Conservation (phyloP, 768 basidiomycete species). For the Termitomyces heimii region DNA sequence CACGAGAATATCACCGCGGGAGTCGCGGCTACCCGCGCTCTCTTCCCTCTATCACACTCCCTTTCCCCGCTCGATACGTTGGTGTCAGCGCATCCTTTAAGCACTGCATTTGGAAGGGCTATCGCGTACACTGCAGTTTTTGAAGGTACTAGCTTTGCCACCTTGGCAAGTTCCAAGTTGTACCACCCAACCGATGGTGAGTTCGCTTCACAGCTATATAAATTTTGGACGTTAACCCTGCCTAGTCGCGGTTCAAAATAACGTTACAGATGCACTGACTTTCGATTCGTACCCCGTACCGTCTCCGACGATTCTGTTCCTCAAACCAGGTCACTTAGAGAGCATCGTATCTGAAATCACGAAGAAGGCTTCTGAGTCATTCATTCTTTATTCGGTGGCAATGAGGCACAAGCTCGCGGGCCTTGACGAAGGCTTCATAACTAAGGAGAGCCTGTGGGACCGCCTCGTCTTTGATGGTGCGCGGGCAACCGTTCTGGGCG, state of each 20-base stretch:
- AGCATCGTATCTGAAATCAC: slow-evolving; percentile 49
- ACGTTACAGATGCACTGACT: slow-evolving; percentile 44
- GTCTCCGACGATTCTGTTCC: slow-evolving; percentile 75
- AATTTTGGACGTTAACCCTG: not conserved
- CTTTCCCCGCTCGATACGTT: slow-evolving; percentile 72
- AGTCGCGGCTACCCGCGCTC: slow-evolving; percentile 68
- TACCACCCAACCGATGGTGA: slow-evolving; percentile 41
- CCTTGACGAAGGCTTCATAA: slow-evolving; percentile 67
- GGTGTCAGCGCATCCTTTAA: slow-evolving; percentile 66
- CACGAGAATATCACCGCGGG: slow-evolving; percentile 88
- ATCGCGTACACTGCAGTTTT: slow-evolving; percentile 75
- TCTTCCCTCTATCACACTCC: slow-evolving; percentile 69
- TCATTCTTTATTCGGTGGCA: slow-evolving; percentile 54
- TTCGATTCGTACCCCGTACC: slow-evolving; percentile 51
- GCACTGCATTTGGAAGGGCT: slow-evolving; percentile 73
- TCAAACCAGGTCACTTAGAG: slow-evolving; percentile 57
- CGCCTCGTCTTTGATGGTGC: slow-evolving; percentile 67
- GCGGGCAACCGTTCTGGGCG: slow-evolving; percentile 53
- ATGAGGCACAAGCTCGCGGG: slow-evolving; percentile 74
- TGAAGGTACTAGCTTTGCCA: slow-evolving; percentile 70
- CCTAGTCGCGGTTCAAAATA: slow-evolving; percentile 19
- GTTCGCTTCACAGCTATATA: not conserved
- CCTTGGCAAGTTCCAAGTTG: slow-evolving; percentile 49
- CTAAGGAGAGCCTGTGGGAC: slow-evolving; percentile 83
- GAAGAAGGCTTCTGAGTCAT: slow-evolving; percentile 46